Evolutionary conservation across 306 rosid species (phyloP).

Genomic region (Cercis canadensis): DNA sequence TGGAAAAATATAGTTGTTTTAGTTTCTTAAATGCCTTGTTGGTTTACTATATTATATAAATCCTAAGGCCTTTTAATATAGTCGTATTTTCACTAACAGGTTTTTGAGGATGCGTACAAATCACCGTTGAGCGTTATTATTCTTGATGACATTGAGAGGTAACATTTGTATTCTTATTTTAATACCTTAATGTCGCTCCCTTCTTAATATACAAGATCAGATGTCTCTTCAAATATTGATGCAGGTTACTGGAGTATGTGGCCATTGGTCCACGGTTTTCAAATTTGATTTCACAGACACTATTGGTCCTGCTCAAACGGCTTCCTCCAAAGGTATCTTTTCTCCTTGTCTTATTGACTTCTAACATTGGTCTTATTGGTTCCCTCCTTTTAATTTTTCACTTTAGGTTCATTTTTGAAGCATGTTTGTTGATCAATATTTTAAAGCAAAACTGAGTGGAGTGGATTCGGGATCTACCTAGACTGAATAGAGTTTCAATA

Average conservation of each 20-base stretch:
- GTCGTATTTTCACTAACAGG: slow-evolving; percentile 49
- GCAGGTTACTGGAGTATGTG: slow-evolving; percentile 88
- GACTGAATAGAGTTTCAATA: too few relatives aligned
- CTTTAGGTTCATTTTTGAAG: too few relatives aligned
- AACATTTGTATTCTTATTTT: slow-evolving; percentile 29
- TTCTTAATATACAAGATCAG: slow-evolving; percentile 7
- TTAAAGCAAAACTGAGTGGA: too few relatives aligned
- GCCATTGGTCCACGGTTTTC: slow-evolving; percentile 97
- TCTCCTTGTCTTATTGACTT: slow-evolving; percentile 20
- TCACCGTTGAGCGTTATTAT: slow-evolving; percentile 93
- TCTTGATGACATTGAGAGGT: slow-evolving; percentile 99
- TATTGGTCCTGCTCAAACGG: slow-evolving; percentile 83
- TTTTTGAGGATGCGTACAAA: slow-evolving; percentile 98
- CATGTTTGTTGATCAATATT: too few relatives aligned
- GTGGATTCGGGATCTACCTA: neutral
- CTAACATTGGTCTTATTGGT: neutral
- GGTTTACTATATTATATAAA: slow-evolving; percentile 18
- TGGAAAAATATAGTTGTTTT: slow-evolving; percentile 18
- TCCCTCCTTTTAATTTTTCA: neutral
- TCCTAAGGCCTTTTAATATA: slow-evolving; percentile 19
- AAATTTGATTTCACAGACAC: slow-evolving; percentile 83
- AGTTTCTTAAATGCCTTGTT: slow-evolving; percentile 22
- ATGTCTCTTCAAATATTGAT: slow-evolving; percentile 22
- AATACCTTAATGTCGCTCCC: slow-evolving; percentile 30
- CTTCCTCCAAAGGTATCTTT: slow-evolving; percentile 88